Conservation (phyloP, 148 eudicot genomes). For the Drosera capensis region DNA sequence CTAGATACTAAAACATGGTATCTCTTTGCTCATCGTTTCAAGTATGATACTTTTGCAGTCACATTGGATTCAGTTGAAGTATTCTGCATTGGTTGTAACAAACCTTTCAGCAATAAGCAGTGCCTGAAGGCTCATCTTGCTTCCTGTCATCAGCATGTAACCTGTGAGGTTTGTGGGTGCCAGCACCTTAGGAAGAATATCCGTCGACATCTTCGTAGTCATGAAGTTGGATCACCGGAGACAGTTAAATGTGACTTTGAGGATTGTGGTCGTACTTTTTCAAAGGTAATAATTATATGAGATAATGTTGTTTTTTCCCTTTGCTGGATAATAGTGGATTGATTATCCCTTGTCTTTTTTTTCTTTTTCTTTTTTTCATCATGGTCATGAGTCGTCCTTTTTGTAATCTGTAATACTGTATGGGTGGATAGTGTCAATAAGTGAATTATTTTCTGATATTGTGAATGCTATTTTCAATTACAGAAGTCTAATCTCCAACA, state of each 20-base stretch:
- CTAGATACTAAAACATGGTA: too few relatives aligned
- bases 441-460: too few relatives aligned
- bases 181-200: slow-evolving; percentile 77
- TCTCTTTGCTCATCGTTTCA: too few relatives aligned
- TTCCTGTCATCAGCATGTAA: slow-evolving; percentile 55
- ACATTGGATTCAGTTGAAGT: slow-evolving; percentile 54
- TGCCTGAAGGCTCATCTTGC: slow-evolving; percentile 61
- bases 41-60: slow-evolving; percentile 49
- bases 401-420: too few relatives aligned
- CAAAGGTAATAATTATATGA: slow-evolving; percentile 38
- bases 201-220: slow-evolving; percentile 64
- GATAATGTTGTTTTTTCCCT: background rate
- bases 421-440: too few relatives aligned
- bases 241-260: slow-evolving; percentile 48
- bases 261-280: slow-evolving; percentile 54
- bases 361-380: background rate
- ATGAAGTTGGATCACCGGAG: slow-evolving; percentile 27
- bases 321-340: too few relatives aligned
- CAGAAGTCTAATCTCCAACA: slow-evolving; percentile 83
- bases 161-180: slow-evolving; percentile 69
- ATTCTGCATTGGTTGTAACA: slow-evolving; percentile 68
- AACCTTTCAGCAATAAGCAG: slow-evolving; percentile 42
- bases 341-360: background rate
- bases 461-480: too few relatives aligned
- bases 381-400: too few relatives aligned